These are phyloP conservation scores for Condylostoma magnum DNA, from an alignment of 169 alveolate genomes.

Conservation along the genomic window DNA sequence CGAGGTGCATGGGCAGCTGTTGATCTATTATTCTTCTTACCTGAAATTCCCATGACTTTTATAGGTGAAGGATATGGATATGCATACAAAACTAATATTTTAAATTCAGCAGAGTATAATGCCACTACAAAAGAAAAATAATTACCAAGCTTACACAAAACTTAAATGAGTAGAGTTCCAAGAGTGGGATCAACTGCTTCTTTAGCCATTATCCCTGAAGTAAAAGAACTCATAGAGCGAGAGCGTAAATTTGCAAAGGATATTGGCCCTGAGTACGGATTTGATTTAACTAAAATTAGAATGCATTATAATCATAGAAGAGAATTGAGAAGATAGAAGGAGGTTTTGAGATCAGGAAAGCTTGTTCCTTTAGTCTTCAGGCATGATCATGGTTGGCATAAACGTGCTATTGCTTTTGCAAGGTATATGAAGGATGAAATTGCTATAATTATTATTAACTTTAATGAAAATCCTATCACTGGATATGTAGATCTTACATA, in stretches of 20 bases:
- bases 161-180: constrained; percentile 38
- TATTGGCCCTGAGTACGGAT: constrained; percentile 78
- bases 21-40: constrained; percentile 77
- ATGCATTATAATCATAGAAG: constrained; percentile 77
- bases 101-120: constrained; percentile 61
- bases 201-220: constrained; percentile 38
- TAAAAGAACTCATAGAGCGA: constrained; percentile 46
- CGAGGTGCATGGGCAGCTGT: constrained; percentile 89
- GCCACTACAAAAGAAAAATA: constrained; percentile 36
- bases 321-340: constrained; percentile 65
- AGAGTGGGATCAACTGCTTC: constrained; percentile 40
- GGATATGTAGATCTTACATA: constrained; percentile 53
- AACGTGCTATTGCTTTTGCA: constrained; percentile 75
- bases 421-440: constrained; percentile 71
- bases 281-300: constrained; percentile 69
- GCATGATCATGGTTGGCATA: constrained; percentile 64
- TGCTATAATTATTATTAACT: constrained; percentile 72
- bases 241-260: constrained; percentile 58
- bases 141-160: background rate
- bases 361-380: constrained; percentile 70
- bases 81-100: constrained; percentile 64
- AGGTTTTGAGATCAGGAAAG: constrained; percentile 70
- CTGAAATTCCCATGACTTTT: constrained; percentile 83
- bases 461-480: constrained; percentile 60
- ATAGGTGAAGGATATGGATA: constrained; percentile 85